Conservation (phyloP, 441 rosid genomes). For the Euphorbia schlechtendalii region DNA sequence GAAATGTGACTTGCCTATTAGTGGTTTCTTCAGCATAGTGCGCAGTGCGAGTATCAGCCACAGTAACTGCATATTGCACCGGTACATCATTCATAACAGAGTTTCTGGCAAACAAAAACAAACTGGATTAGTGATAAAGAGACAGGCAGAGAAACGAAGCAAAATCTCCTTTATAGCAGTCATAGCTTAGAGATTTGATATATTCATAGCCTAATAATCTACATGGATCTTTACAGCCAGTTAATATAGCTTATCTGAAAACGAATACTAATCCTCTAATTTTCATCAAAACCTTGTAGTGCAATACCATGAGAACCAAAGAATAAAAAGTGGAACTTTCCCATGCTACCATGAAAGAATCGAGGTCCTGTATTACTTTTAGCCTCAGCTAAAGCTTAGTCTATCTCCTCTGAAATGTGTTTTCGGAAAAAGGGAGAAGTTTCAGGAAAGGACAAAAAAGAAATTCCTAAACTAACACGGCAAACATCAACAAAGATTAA, state of each 20-base stretch:
- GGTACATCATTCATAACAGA: conserved; percentile 36
- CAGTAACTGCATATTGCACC: conserved; percentile 35
- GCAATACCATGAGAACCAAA: background rate
- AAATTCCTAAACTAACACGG: background rate
- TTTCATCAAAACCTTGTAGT: conserved; percentile 4
- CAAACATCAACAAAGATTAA: background rate
- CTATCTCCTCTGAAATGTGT: too few species aligned
- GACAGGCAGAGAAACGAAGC: background rate
- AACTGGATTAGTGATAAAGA: conserved; percentile 13
- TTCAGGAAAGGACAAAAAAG: background rate
- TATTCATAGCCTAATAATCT: too few species aligned
- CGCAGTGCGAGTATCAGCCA: conserved; percentile 33
- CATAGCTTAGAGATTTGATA: background rate
- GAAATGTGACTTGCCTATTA: conserved; percentile 74
- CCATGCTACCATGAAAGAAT: background rate
- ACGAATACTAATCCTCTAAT: background rate
- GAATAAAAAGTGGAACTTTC: background rate
- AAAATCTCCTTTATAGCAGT: background rate
- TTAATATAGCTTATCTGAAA: background rate
- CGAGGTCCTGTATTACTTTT: background rate
- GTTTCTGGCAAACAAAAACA: conserved; percentile 38
- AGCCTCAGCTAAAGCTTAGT: background rate
- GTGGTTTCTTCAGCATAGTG: conserved; percentile 36
- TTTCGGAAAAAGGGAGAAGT: too few species aligned
- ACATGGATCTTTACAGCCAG: too few species aligned